Conservation (phyloP, 129 eudicot genomes). For the Flaveria brownii region DNA sequence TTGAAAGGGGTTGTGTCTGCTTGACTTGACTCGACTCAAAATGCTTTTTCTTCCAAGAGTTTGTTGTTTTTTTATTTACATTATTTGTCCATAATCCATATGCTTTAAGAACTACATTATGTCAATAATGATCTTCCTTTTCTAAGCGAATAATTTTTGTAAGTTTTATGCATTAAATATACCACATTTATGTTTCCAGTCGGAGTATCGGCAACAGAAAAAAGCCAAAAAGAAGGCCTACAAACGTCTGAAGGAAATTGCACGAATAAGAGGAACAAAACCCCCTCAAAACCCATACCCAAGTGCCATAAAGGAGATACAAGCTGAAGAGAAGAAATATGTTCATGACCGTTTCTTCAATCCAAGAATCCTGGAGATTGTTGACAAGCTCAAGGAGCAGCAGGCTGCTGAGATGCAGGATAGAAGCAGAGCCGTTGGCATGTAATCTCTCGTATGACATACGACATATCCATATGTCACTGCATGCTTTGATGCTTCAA, state of each 20-base stretch:
- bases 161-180: background rate
- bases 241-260: slow-evolving; percentile 65
- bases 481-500: slow-evolving; percentile 11
- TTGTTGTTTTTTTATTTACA: background rate
- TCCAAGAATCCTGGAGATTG: slow-evolving; percentile 47
- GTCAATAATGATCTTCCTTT: background rate
- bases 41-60: background rate
- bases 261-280: slow-evolving; percentile 62
- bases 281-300: slow-evolving; percentile 88
- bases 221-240: slow-evolving; percentile 76
- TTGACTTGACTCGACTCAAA: background rate
- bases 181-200: slow-evolving; percentile 36
- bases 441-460: slow-evolving; percentile 10
- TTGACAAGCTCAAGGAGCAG: slow-evolving; percentile 56
- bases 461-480: background rate
- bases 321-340: slow-evolving; percentile 73
- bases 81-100: background rate
- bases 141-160: background rate
- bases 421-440: slow-evolving; percentile 37
- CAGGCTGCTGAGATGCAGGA: slow-evolving; percentile 52
- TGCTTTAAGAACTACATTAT: background rate
- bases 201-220: slow-evolving; percentile 70
- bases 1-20: background rate
- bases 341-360: slow-evolving; percentile 67
- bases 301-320: slow-evolving; percentile 83